These are phyloP conservation scores for Coemansia sp. DNA, from an alignment of 192 early-diverging fungal genomes.

Conservation along the genomic window DNA sequence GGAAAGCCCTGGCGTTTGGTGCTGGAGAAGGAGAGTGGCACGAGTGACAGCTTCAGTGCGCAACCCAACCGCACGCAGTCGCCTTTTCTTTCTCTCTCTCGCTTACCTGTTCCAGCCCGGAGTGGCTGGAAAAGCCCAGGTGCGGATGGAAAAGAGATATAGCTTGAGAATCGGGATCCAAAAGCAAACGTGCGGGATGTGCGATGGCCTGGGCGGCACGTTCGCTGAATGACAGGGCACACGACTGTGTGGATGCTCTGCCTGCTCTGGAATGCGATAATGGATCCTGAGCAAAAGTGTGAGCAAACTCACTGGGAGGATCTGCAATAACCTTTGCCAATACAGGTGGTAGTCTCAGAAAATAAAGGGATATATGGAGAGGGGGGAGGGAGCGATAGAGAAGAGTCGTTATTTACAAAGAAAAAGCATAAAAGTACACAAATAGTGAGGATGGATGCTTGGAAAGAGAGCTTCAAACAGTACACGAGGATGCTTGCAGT, in stretches of 20 bases:
- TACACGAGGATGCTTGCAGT: constrained; percentile 5
- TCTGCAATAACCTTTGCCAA: not conserved
- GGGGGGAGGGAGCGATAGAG: not conserved
- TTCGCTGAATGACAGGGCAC: no score
- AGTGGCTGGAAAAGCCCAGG: not conserved
- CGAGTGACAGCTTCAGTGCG: not conserved
- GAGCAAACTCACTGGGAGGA: not conserved
- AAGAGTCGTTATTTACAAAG: not conserved
- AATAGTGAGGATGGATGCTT: not conserved
- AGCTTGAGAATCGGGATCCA: no score
- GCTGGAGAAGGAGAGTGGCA: not conserved
- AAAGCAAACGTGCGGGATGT: no score
- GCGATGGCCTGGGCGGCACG: no score
- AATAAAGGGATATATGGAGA: not conserved
- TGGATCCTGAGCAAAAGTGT: not conserved
- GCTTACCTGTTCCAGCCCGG: not conserved
- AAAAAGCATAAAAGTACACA: constrained; percentile 4
- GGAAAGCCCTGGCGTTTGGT: not conserved
- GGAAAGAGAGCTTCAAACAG: not conserved
- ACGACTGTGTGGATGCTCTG: no score
- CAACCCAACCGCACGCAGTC: not conserved
- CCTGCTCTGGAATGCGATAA: no score
- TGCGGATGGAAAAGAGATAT: not conserved
- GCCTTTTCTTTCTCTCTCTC: not conserved
- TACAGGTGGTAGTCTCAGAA: not conserved